phyloP scores from a whole-genome alignment of 2,329 filamentous ascomycete species.

The Metarhizium anisopliae region DNA sequence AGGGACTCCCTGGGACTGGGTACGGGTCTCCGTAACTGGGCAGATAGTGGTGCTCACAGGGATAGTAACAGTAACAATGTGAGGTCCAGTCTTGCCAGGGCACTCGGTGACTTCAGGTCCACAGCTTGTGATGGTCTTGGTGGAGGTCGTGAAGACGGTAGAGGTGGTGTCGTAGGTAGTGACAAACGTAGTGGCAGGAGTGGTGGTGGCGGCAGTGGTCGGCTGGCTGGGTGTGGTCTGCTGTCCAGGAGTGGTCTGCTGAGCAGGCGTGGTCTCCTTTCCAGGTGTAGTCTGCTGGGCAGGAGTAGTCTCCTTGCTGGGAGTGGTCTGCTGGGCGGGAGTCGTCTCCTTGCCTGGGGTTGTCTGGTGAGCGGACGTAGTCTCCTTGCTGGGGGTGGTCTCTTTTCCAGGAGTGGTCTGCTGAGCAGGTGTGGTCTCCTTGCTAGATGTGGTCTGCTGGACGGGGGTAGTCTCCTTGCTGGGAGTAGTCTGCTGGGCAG shows the following conservation, averaged over 20 bases:
- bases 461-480: background rate
- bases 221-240: slow-evolving; percentile 1
- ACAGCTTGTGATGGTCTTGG: slow-evolving; percentile 42
- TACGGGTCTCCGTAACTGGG: slow-evolving; percentile 48
- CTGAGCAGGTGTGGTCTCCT: background rate
- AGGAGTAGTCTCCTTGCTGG: background rate
- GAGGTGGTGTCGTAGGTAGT: slow-evolving; percentile 36
- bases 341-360: background rate
- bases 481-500: background rate
- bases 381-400: background rate
- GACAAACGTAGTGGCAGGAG: slow-evolving; percentile 11
- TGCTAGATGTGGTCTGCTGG: background rate
- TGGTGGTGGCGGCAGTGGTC: slow-evolving; percentile 2
- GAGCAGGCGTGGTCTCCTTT: background rate
- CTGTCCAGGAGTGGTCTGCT: slow-evolving; percentile 1
- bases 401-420: slow-evolving; percentile 3
- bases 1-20: slow-evolving; percentile 14
- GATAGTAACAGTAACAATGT: slow-evolving; percentile 43
- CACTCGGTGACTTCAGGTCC: slow-evolving; percentile 39
- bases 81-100: slow-evolving; percentile 38
- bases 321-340: slow-evolving; percentile 4
- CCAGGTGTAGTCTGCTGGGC: slow-evolving; percentile 4
- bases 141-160: slow-evolving; percentile 40
- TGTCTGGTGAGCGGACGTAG: background rate
- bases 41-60: slow-evolving; percentile 52